Evolutionary conservation across 1,284 basidiomycete genomes (phyloP).

Genomic region (Puccinia triticina): DNA sequence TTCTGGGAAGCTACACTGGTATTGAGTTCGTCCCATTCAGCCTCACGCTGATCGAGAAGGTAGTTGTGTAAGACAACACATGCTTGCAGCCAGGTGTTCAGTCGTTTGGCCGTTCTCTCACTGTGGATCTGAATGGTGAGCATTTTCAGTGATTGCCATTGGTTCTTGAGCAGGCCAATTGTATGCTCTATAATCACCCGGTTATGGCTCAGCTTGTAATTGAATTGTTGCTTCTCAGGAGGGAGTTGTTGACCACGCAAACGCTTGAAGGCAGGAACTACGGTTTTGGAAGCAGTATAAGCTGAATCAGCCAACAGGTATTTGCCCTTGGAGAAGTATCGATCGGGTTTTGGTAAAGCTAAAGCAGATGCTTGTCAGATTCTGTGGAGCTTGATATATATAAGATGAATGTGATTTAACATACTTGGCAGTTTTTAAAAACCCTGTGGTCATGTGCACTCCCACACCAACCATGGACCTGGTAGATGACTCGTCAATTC

Average conservation of each 20-base stretch:
- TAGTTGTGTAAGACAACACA: slow-evolving; percentile 18
- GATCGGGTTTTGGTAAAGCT: not conserved
- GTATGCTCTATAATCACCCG: slow-evolving; percentile 22
- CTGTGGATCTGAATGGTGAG: not conserved
- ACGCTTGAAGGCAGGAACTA: slow-evolving; percentile 21
- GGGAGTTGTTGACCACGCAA: not conserved
- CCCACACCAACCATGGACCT: slow-evolving; percentile 20
- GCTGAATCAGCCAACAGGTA: slow-evolving; percentile 36
- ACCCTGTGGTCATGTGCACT: slow-evolving; percentile 25
- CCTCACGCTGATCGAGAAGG: not conserved
- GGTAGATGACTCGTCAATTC: slow-evolving; percentile 7
- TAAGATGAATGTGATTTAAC: not conserved
- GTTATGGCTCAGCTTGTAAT: slow-evolving; percentile 8
- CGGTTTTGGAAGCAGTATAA: not conserved
- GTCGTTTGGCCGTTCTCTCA: not conserved
- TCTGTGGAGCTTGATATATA: not conserved
- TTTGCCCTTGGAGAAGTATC: not conserved
- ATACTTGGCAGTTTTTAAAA: not conserved
- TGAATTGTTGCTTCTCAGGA: slow-evolving; percentile 10
- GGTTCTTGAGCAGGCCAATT: slow-evolving; percentile 28
- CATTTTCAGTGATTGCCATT: slow-evolving; percentile 25
- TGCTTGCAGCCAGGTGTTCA: not conserved
- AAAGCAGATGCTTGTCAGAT: not conserved
- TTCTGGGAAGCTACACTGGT: not conserved
- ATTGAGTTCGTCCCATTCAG: not conserved